These are phyloP conservation scores for Cyamopsis tetragonoloba DNA, from an alignment of 306 rosid species.

Conservation along the genomic window DNA sequence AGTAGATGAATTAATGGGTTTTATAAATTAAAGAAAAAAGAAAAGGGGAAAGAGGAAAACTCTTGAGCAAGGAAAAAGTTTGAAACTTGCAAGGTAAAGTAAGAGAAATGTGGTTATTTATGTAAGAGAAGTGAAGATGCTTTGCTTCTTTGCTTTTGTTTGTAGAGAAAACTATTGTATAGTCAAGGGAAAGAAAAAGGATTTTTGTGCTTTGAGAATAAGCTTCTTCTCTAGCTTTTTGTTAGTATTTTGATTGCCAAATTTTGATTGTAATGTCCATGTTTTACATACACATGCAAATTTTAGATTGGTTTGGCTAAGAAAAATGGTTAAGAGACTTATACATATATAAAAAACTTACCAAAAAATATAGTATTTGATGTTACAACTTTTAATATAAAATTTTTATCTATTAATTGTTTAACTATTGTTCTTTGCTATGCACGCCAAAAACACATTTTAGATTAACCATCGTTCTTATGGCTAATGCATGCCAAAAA, in stretches of 20 bases:
- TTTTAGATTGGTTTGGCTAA: conserved; percentile 24
- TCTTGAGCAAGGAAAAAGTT: conserved; percentile 56
- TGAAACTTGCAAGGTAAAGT: conserved; percentile 73
- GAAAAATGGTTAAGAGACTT: too few relatives aligned
- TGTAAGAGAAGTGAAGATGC: conserved; percentile 48
- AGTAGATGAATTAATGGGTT: conserved; percentile 3
- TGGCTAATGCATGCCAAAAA: too few relatives aligned
- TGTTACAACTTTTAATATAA: too few relatives aligned
- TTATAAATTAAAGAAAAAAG: conserved; percentile 16
- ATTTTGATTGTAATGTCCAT: conserved; percentile 24
- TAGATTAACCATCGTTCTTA: too few relatives aligned
- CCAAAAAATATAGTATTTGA: too few relatives aligned
- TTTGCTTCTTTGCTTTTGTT: conserved; percentile 61
- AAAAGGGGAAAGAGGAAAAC: conserved; percentile 33
- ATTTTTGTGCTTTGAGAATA: conserved; percentile 59
- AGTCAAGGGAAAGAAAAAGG: conserved; percentile 19
- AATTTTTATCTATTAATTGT: too few relatives aligned
- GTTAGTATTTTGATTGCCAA: background rate
- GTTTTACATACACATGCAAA: conserved; percentile 45
- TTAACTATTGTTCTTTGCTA: too few relatives aligned
- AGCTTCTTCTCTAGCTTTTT: conserved; percentile 44
- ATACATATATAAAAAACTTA: too few relatives aligned
- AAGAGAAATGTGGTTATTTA: conserved; percentile 29
- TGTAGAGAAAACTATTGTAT: conserved; percentile 22
- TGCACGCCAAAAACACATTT: too few relatives aligned